A percentile compares a stretch with the other conserved stretches of the same genome.
These are phyloP conservation scores for Neurospora terricola DNA, from an alignment of 495 filamentous ascomycete genomes.

Conservation along the genomic window DNA sequence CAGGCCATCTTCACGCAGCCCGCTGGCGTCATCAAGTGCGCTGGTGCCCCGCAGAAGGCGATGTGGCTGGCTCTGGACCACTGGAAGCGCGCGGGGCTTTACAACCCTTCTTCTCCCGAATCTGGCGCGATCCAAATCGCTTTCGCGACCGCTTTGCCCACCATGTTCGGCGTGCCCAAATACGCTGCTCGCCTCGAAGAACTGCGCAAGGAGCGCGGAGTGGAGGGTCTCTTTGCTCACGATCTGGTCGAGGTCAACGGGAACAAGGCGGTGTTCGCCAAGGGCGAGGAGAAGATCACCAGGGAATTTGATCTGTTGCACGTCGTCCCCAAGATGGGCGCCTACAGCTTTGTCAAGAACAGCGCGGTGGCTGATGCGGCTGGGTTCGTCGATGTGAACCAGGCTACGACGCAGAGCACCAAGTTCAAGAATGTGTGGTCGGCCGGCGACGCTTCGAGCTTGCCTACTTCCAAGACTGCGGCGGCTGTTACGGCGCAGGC, in stretches of 20 bases:
- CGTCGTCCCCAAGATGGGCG: slow-evolving; percentile 52
- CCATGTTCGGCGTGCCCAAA: slow-evolving; percentile 63
- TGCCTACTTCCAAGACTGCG: slow-evolving; percentile 60
- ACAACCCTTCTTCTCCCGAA: slow-evolving; percentile 31
- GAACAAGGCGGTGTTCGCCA: slow-evolving; percentile 39
- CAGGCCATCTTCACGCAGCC: slow-evolving; percentile 63
- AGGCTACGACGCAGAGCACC: slow-evolving; percentile 48
- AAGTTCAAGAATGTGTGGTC: slow-evolving; percentile 59
- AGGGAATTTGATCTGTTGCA: slow-evolving; percentile 52
- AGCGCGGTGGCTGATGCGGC: slow-evolving; percentile 48
- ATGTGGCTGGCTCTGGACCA: slow-evolving; percentile 62
- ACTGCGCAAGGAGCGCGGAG: slow-evolving; percentile 51
- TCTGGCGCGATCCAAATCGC: slow-evolving; percentile 47
- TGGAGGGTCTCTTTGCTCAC: slow-evolving; percentile 58
- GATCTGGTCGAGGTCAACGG: slow-evolving; percentile 54
- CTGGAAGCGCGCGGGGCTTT: slow-evolving; percentile 52
- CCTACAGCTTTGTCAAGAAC: slow-evolving; percentile 49
- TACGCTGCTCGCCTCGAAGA: slow-evolving; percentile 52
- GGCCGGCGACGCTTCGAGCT: slow-evolving; percentile 55
- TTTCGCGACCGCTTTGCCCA: slow-evolving; percentile 51
- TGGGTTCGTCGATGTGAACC: slow-evolving; percentile 56
- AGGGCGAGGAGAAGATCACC: slow-evolving; percentile 35
- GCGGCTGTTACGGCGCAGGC: slow-evolving; percentile 56
- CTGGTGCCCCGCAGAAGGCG: slow-evolving; percentile 59
- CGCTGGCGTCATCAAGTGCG: slow-evolving; percentile 56